Base-by-base conservation (phyloP, 805 yeast genomes). In the Pichia membranifaciens region DNA sequence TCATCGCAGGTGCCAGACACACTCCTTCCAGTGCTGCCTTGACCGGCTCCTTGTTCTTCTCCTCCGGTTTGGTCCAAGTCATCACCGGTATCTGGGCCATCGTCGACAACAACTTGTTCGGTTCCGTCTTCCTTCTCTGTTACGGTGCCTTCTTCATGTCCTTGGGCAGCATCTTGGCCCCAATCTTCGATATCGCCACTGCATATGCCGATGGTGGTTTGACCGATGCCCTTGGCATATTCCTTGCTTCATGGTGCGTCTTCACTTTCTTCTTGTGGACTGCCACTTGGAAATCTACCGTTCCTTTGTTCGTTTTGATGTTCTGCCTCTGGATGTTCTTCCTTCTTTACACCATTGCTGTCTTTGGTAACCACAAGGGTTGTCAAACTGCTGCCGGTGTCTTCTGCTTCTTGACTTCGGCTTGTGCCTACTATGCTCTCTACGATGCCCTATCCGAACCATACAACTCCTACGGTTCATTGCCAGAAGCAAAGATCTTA, bases 61-160 rank as follows among this genome's bases (percentile, higher is more conserved):
- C 72, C 41, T 74, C 78, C 6, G 81, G 81, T 20, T 54, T 69
- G n/a, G 71, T 70, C 38, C 73, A 73, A 57, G 61, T 73, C 28
- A 63, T 75, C 36, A 68, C 74, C 33, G 82, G 81, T 34, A 58
- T 74, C 17, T 77, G 79, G 78, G 77, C 76, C 47, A 58, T 76
- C 46, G 64, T 68, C 32, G 62, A 66, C 34, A 74, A 76, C 46
- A 74, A 73, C 57, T 66, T 73, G 3, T 76, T 73, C 57, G 79
- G 74, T 37, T 73, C 74, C 12, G 70, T 74, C 10, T 71, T 74
- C 18, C 61, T 75, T 37, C 62, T 67, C 29, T 66, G 71, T 44
- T 74, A 67, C 56, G 81, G 79, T 40, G 72, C 73, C 6, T 76
- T 76, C 59, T 76, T 75, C 68, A 59, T 72, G 54, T 61, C 72